phyloP scores from a whole-genome alignment of 192 early-diverging fungal genomes.

The Geranomyces michiganensis region DNA sequence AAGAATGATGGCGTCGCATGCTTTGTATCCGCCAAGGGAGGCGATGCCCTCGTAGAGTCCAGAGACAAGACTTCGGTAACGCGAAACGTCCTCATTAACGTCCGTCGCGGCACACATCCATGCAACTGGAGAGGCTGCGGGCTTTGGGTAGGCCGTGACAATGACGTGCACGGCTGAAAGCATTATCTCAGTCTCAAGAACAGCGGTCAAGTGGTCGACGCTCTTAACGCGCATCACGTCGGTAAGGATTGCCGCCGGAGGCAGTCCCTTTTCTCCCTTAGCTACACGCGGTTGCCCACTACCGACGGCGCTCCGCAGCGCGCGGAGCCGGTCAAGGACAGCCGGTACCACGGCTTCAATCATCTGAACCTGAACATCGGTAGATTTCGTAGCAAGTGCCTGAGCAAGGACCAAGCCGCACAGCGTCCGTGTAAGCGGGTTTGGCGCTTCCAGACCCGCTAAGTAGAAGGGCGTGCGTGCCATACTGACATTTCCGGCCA shows the following conservation, averaged over 20 bases:
- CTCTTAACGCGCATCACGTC: background rate
- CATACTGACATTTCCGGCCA: background rate
- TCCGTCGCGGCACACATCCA: background rate
- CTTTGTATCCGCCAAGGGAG: conserved; percentile 2
- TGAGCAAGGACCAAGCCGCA: background rate
- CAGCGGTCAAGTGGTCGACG: background rate
- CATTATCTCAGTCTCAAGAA: conserved; percentile 2
- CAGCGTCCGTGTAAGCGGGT: background rate
- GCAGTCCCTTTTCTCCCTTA: background rate
- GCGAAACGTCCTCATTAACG: background rate
- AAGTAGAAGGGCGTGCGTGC: background rate
- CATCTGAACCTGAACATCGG: background rate
- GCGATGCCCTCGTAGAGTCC: background rate
- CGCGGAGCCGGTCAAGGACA: background rate
- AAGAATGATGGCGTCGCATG: conserved; percentile 35
- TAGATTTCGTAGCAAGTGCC: background rate
- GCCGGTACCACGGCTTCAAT: background rate
- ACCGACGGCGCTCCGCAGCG: background rate
- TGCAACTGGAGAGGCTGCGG: background rate
- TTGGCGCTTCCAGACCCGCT: background rate
- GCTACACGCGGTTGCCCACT: background rate
- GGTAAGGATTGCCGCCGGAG: background rate
- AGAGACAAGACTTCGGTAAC: background rate
- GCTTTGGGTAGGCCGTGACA: background rate
- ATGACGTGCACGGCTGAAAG: conserved; percentile 2